Base-by-base conservation (phyloP, 495 filamentous ascomycete genomes). In the Aspergillus baeticus region DNA sequence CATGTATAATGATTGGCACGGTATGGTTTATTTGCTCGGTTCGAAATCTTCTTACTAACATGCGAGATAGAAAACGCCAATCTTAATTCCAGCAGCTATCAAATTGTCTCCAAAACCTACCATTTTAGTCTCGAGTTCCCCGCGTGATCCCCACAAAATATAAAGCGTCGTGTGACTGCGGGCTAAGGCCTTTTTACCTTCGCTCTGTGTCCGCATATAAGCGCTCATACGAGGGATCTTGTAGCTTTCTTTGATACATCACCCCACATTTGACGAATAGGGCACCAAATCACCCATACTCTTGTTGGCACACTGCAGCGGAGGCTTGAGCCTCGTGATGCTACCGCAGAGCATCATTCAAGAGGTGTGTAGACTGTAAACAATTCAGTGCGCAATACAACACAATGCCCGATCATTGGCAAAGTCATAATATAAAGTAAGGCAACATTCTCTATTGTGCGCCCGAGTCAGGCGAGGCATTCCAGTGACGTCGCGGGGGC, bases 1-100 rank as follows among this genome's bases (percentile, higher is more conserved):
- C 66, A 42, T 63, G 54, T 65, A 63, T 54, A 55, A 66, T 63
- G 57, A 51, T 53, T 59, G 61, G 64, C 48, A 44, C 59, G 68
- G 71, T 73, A 71, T 58, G 65, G 36, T n/a, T 13, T 33, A 20
- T 46, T 31, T 35, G 39, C 6, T 35, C 17, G 20, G 26, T 11
- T 17, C 41, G n/a, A 31, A 3, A 11, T 42, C 10, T 22, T 35
- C 11, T 15, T 29, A 50, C 61, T 63, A 43, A 63, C 52, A 17
- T 26, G 17, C 6, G 22, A 22, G 17, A 20, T 37, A 54, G 54
- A 45, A 36, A 36, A 17, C 34, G 43, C 42, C 35, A 20, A 38
- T 45, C 39, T 56, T 47, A 35, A 58, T 59, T 51, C 15, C 5
- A 15, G 7, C 4, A 58, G 33, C 34, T 46, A 45, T 38, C 21